Evolutionary conservation across 2,329 filamentous ascomycete genomes (phyloP), one percentile per base, ranked within the genome.

Genomic region (Colletotrichum sp.): DNA sequence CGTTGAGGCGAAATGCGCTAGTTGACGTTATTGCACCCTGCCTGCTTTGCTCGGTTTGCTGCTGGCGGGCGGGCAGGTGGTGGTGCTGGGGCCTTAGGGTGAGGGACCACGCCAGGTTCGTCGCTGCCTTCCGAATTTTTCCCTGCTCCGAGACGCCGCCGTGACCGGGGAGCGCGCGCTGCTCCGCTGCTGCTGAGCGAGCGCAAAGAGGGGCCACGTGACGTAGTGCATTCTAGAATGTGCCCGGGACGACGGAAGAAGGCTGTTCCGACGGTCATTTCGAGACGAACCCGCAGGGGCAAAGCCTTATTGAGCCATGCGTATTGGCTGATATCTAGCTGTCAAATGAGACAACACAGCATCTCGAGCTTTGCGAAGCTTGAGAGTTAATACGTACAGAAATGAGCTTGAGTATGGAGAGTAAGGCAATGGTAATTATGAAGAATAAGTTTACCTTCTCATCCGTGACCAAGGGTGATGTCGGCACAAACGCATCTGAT

Each of bases 41-140:
- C 57, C 30, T 60, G 26, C 57, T 60, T 60, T 60, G 36, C 36
- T 39, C 34, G 34, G 15, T 36, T 39, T 39, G 36, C 26, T 72
- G 61, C 30, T 32, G 34, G 32, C 21, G 55, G 59, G 15, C 32
- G 26, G 48, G 18, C 24, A n/a, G 39, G 39, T 48, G 43, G 43
- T 52, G 43, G 55, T 24, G 55, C 55, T 59, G 24, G 55, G 55
- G 26, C 55, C 55, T 59, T 0, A 52, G 43, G 43, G 43, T 52
- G n/a, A 52, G 43, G 68, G 64, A 63, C 73, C 67, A 60, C 43
- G 63, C 61, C 65, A 69, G 48, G 24, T 15, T 18, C 26, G 60
- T 72, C 67, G 68, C 66, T 70, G 69, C 69, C 68, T 76, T 73
- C 69, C 76, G 76, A 76, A 67, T 69, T 77, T 77, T 77, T 76